A percentile compares a stretch with the other conserved stretches of the same genome.
Conservation (phyloP, 1,284 basidiomycete genomes). For the Cryptococcus amylolentus region DNA sequence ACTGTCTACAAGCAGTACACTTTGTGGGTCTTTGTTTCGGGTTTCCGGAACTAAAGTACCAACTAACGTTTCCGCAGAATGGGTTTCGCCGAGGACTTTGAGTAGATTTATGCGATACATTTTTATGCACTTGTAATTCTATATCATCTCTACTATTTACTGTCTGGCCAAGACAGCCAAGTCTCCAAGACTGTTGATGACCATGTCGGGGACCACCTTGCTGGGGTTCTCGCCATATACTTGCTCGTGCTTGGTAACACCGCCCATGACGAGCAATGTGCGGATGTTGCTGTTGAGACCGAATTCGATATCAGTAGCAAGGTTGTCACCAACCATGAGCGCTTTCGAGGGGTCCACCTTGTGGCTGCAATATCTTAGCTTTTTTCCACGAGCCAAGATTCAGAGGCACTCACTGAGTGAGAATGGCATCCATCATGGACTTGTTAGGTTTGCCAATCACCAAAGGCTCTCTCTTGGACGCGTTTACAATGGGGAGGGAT, state of each 20-base stretch:
- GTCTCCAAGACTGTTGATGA: constrained; percentile 75
- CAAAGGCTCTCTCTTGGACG: constrained; percentile 63
- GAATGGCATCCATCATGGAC: constrained; percentile 92
- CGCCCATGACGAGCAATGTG: constrained; percentile 90
- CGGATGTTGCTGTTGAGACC: constrained; percentile 79
- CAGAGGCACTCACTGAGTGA: constrained; percentile 69
- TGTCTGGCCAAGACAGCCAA: constrained; percentile 50
- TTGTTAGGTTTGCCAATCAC: constrained; percentile 87
- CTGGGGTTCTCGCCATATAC: constrained; percentile 68
- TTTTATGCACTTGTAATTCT: neutral
- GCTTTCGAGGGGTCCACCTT: constrained; percentile 78
- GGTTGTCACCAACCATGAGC: constrained; percentile 92
- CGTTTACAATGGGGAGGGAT: constrained; percentile 74
- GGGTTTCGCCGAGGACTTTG: constrained; percentile 24
- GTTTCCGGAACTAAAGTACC: constrained; percentile 5
- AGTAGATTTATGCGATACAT: constrained; percentile 3
- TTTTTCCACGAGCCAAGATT: neutral
- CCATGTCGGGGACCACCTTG: constrained; percentile 70
- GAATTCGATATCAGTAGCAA: constrained; percentile 85
- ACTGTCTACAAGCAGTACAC: constrained; percentile 39
- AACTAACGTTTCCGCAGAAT: constrained; percentile 11
- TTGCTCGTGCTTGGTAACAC: constrained; percentile 68
- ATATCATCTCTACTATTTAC: neutral
- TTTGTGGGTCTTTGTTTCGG: constrained; percentile 23
- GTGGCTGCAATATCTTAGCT: constrained; percentile 56